Percentiles rank a stretch among this genome's conserved stretches.
Conservation (phyloP, 2,329 filamentous ascomycete species). For the Endothia cerciana region DNA sequence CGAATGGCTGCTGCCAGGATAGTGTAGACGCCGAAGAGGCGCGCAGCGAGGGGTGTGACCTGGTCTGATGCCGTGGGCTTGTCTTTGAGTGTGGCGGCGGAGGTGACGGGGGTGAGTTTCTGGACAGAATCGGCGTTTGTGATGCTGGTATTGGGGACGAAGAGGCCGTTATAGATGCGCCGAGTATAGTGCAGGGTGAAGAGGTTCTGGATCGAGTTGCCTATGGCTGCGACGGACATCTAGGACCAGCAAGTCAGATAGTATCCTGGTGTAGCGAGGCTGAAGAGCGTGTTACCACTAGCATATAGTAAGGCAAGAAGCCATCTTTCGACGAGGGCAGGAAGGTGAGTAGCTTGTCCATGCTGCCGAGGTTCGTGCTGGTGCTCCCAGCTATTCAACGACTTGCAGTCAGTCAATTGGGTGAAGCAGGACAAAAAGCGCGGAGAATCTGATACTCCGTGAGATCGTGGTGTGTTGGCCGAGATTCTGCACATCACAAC, state of each 20-base stretch:
- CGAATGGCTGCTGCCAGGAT: conserved; percentile 76
- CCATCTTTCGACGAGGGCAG: conserved; percentile 56
- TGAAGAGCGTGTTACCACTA: conserved; percentile 48
- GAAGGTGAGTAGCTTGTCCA: conserved; percentile 51
- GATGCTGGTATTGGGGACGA: conserved; percentile 55
- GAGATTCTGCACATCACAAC: background rate
- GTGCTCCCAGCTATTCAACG: background rate
- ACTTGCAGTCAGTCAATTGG: background rate
- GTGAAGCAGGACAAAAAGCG: background rate
- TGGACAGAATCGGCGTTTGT: conserved; percentile 44
- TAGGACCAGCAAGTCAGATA: conserved; percentile 42
- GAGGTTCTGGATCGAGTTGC: conserved; percentile 86
- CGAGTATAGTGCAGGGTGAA: conserved; percentile 77
- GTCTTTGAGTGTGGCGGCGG: conserved; percentile 48
- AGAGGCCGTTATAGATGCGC: conserved; percentile 79
- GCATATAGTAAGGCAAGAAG: conserved; percentile 62
- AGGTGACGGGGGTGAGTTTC: conserved; percentile 57
- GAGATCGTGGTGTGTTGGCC: background rate
- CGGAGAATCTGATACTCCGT: background rate
- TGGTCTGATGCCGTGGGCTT: conserved; percentile 55
- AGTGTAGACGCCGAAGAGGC: conserved; percentile 89
- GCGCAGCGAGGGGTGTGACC: conserved; percentile 75
- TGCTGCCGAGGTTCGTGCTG: conserved; percentile 31
- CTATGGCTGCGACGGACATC: conserved; percentile 81
- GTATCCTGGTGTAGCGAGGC: conserved; percentile 4